Conservation (phyloP, 176 grass and related monocot species). For the Tillandsia fasciculata region DNA sequence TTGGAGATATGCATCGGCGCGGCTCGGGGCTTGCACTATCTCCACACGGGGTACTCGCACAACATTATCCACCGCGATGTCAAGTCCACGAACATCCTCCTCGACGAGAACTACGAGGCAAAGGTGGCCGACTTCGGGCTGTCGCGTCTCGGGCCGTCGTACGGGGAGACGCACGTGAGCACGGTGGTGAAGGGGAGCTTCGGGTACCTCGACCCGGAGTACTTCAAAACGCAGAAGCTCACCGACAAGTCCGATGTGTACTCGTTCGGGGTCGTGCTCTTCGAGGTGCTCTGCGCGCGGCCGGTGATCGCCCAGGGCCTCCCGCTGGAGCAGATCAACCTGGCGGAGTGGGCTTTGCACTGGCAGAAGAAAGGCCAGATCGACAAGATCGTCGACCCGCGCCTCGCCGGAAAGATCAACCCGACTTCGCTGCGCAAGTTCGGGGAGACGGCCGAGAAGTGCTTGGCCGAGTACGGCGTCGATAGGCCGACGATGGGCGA, state of each 20-base stretch:
- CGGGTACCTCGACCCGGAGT: constrained; percentile 40
- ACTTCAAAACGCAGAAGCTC: constrained; percentile 38
- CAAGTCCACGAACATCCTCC: constrained; percentile 50
- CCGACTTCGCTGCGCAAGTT: constrained; percentile 37
- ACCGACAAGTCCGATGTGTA: constrained; percentile 47
- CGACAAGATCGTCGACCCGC: constrained; percentile 27
- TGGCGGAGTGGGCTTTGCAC: constrained; percentile 37
- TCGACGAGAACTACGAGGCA: constrained; percentile 25
- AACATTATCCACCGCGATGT: constrained; percentile 58
- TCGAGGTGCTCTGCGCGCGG: constrained; percentile 40
- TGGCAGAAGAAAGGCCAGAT: constrained; percentile 17
- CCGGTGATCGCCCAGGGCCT: constrained; percentile 30
- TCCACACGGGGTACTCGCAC: constrained; percentile 35
- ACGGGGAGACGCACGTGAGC: constrained; percentile 25
- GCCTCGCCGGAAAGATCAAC: constrained; percentile 20
- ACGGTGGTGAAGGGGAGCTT: constrained; percentile 33
- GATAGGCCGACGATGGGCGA: constrained; percentile 34
- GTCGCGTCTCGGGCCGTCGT: constrained; percentile 23
- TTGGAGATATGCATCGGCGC: constrained; percentile 54
- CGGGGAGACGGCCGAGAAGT: constrained; percentile 30
- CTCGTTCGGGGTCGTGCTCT: constrained; percentile 40
- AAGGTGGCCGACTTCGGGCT: constrained; percentile 51
- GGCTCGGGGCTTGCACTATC: constrained; percentile 48
- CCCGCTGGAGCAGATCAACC: constrained; percentile 25
- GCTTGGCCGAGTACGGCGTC: constrained; percentile 36